Evolutionary conservation across 192 early-diverging fungal genomes (phyloP), one percentile per base, ranked within the genome.

Genomic region (Podila epigama): DNA sequence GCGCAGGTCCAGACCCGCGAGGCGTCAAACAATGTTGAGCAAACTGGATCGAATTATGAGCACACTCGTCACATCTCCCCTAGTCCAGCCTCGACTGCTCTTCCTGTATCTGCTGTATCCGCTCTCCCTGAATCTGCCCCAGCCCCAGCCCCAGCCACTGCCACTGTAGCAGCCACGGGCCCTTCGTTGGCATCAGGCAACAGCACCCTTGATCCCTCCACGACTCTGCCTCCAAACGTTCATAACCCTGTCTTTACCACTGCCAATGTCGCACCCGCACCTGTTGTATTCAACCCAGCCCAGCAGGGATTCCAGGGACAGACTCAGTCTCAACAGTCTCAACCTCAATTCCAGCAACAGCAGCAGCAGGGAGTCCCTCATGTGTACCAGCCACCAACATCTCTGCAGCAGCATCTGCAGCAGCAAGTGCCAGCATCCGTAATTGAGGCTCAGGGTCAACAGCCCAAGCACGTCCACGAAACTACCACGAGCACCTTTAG

Each of bases 401-500:
- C 22, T 6, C 29, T 11, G 52, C 27, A 25, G 50, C 32, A 70
- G 18, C 59, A 60, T 16, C 61, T 62, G 51, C 41, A 53, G n/a
- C 40, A 18, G 0, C 3, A 27, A 16, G 18, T 56, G 29, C 52
- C 58, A 18, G 12, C 11, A 18, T 11, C 39, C 5, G 44, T 22
- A 20, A 48, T 18, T 22, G n/a, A 59, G 34, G 20, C 13, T 5
- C 33, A 64, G 13, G 37, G 27, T 16, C 57, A 35, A 0, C 31
- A 41, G 3, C 60, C 18, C 31, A 59, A 44, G 22, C 65, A 77
- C 41, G 42, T 51, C 33, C 66, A 77, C 22, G 66, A 77, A 2
- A 28, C 36, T 3, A 67, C 72, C 18, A 60, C 58, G n/a, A 64
- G 64, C 44, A 67, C 64, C 13, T 39, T 33, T 3, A 18, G 31